phyloP scores from a whole-genome alignment of 129 eudicot species.

The Logfia minima region DNA sequence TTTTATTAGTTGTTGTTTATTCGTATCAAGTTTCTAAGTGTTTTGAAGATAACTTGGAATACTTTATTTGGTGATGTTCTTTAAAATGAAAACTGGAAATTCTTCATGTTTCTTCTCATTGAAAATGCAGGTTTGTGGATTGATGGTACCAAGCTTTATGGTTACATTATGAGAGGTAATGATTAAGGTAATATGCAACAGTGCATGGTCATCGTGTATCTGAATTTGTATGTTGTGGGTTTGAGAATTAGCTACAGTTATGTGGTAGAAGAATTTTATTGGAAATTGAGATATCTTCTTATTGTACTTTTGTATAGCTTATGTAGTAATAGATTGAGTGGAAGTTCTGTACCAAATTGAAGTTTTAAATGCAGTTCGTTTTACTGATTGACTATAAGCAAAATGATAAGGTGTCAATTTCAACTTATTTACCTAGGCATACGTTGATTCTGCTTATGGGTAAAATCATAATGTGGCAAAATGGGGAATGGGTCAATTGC shows the following conservation, averaged over 20 bases:
- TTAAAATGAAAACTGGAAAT: neutral
- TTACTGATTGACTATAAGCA: neutral
- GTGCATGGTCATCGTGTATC: neutral
- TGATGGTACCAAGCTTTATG: neutral
- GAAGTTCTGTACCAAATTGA: neutral
- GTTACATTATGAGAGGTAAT: neutral
- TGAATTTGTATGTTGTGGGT: slow-evolving; percentile 9
- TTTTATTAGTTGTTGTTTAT: neutral
- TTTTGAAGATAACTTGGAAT: neutral
- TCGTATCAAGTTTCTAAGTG: neutral
- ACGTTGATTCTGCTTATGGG: neutral
- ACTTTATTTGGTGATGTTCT: neutral
- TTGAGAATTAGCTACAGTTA: slow-evolving; percentile 1
- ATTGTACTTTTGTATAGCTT: neutral
- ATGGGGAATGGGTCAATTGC: neutral
- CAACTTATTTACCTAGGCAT: neutral
- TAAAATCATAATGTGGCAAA: neutral
- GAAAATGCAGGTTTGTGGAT: slow-evolving; percentile 7
- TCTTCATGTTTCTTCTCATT: slow-evolving; percentile 1
- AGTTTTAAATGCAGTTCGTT: neutral
- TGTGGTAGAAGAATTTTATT: neutral
- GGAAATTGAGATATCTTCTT: slow-evolving; percentile 13
- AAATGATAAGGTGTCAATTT: neutral
- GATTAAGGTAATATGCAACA: neutral
- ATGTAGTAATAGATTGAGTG: neutral